phyloP scores from a whole-genome alignment of 495 filamentous ascomycete genomes.

The Xylaria longipes region DNA sequence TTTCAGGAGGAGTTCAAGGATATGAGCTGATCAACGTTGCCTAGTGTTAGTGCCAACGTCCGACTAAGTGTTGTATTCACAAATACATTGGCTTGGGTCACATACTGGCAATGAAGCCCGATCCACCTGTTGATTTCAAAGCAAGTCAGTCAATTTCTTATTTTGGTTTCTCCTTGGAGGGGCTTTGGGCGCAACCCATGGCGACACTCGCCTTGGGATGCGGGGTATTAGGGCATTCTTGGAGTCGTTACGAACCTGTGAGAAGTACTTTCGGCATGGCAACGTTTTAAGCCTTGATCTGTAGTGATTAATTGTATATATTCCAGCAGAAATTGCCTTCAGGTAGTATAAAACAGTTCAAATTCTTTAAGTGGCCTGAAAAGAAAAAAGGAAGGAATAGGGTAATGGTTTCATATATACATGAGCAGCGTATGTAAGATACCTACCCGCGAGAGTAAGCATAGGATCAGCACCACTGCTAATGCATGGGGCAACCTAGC shows the following conservation, averaged over 20 bases:
- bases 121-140: constrained; percentile 43
- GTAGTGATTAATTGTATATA: background rate
- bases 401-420: background rate
- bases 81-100: background rate
- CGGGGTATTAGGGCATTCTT: background rate
- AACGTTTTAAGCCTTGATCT: background rate
- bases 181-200: background rate
- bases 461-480: constrained; percentile 4
- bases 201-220: background rate
- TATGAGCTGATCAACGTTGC: constrained; percentile 60
- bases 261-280: constrained; percentile 66
- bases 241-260: constrained; percentile 52
- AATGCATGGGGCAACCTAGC: background rate
- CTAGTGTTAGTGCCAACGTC: constrained; percentile 20
- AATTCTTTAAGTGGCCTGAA: background rate
- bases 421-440: background rate
- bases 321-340: background rate
- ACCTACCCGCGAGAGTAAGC: constrained; percentile 5
- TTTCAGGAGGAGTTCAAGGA: constrained; percentile 75
- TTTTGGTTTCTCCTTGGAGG: background rate
- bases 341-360: background rate
- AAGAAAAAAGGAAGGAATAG: background rate
- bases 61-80: background rate
- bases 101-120: constrained; percentile 59
- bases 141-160: background rate